Evolutionary conservation across 345 rosid species (phyloP), one percentile per base, ranked within the genome.

Genomic region (Brassica cretica): DNA sequence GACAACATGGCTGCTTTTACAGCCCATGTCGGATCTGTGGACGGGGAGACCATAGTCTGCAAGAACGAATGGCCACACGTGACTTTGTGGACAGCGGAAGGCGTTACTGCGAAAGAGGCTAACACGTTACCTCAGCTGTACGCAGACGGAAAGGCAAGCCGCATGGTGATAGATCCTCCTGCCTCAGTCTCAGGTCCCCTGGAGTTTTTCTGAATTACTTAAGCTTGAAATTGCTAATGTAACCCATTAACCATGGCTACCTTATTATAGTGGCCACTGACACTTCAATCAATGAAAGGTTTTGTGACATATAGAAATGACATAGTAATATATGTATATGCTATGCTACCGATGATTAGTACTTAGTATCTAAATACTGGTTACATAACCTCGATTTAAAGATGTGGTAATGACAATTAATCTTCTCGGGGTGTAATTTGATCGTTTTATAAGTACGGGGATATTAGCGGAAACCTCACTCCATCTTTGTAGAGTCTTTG

Each of bases 41-140:
- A 91, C 8, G 90, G 86, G 0, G 97, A 93, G 80, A 77, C 80
- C 41, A 70, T 91, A 44, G 80, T 66, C 49, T 86, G 91, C 0
- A 91, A 79, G 82, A 95, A 95, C 62, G 81, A 89, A 77, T 95
- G 98, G 98, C 96, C 98, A 3, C 98, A 93, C 64, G 84, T 90
- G 35, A 95, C 99, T 1, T 63, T 93, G 79, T 95, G 99, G 96
- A 95, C 94, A 1, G 94, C 80, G 3, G 85, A 82, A 63, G 94
- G 97, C 3, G 86, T 93, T 59, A 74, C 83, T 11, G 80, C 96
- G 0, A 91, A 77, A 87, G 99, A 93, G 60, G 97, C 98, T 41
- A 93, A 91, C 83, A 49, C 66, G 5, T 86, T 93, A 39, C 96
- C 86, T 0, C 85, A 88, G 71, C 85, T 93, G 81, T 71, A 79